Evolutionary conservation across 2,329 filamentous ascomycete genomes (phyloP).

Genomic region (Onygenales sp.): DNA sequence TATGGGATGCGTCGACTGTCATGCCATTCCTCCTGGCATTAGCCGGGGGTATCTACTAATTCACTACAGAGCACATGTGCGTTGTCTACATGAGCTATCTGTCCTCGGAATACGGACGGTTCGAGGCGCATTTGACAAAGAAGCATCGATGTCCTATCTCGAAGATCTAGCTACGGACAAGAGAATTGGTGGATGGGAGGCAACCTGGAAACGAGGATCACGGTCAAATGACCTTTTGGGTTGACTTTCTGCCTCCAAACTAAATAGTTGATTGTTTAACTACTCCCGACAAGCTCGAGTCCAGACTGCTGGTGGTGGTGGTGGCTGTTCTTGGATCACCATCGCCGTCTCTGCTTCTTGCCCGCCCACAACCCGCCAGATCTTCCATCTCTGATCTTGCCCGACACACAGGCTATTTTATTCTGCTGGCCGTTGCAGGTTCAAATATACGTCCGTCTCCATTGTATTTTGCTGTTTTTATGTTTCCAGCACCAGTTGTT

Average conservation of each 20-base stretch:
- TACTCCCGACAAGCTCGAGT: background rate
- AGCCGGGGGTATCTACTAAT: too few relatives aligned
- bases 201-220: background rate
- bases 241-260: background rate
- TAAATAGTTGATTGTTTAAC: background rate
- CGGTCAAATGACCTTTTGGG: background rate
- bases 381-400: slow-evolving; percentile 1
- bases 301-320: background rate
- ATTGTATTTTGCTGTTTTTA: background rate
- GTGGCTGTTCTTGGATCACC: background rate
- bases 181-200: background rate
- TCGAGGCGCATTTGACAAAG: background rate
- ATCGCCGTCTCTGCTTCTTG: background rate
- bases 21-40: too few relatives aligned
- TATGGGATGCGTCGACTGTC: too few relatives aligned
- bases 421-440: background rate
- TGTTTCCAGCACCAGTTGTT: background rate
- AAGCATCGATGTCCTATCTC: background rate
- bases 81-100: too few relatives aligned
- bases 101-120: too few relatives aligned
- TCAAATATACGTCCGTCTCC: background rate
- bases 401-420: background rate
- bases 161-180: background rate
- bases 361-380: background rate
- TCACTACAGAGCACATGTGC: too few relatives aligned